Conservation (phyloP, 306 rosid genomes). For the Vigna radiata region DNA sequence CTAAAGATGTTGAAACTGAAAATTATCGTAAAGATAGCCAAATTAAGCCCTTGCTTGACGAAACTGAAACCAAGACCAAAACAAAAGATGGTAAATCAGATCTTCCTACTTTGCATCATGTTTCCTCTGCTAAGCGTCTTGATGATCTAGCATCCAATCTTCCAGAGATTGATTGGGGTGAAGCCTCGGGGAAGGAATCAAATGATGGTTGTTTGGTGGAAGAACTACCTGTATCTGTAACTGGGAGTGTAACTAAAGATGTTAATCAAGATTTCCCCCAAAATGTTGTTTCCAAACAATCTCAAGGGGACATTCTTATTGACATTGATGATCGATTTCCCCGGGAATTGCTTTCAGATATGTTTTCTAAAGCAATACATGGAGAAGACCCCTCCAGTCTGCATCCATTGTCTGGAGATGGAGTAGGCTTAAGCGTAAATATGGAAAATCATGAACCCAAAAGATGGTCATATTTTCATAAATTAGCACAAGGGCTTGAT, state of each 20-base stretch:
- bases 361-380: slow-evolving; percentile 82
- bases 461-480: slow-evolving; percentile 80
- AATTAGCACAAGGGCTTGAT: slow-evolving; percentile 72
- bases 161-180: slow-evolving; percentile 60
- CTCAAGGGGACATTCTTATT: slow-evolving; percentile 75
- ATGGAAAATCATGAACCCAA: slow-evolving; percentile 81
- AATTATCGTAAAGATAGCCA: slow-evolving; percentile 24
- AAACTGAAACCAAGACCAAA: slow-evolving; percentile 44
- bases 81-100: slow-evolving; percentile 41
- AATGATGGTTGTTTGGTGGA: slow-evolving; percentile 44
- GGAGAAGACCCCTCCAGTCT: slow-evolving; percentile 56
- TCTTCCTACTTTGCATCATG: slow-evolving; percentile 42
- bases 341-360: slow-evolving; percentile 78
- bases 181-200: slow-evolving; percentile 47
- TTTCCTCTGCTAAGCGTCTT: slow-evolving; percentile 52
- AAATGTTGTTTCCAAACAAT: slow-evolving; percentile 51
- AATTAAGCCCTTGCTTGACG: slow-evolving; percentile 42
- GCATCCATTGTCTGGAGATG: slow-evolving; percentile 59
- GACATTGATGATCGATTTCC: slow-evolving; percentile 88
- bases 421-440: slow-evolving; percentile 74
- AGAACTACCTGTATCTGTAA: slow-evolving; percentile 51
- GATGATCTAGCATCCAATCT: slow-evolving; percentile 61
- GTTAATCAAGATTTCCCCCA: slow-evolving; percentile 54
- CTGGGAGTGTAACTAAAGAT: slow-evolving; percentile 47
- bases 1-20: slow-evolving; percentile 40